These are phyloP conservation scores for Phoma herbarum DNA, from an alignment of 2,329 filamentous ascomycete species.

Conservation along the genomic window DNA sequence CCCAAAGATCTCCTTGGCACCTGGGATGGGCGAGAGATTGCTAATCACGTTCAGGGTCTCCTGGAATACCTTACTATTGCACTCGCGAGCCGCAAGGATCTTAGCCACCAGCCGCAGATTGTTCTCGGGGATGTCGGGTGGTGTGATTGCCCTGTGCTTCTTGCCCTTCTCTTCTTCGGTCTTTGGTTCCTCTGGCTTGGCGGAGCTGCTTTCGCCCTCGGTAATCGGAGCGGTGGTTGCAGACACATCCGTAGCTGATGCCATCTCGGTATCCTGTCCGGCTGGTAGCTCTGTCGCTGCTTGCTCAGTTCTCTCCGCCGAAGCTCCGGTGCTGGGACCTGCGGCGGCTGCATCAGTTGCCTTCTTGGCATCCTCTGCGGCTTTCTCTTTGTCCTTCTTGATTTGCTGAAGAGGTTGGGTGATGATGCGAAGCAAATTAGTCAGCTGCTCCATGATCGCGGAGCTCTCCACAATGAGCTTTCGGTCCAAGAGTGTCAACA, in stretches of 20 bases:
- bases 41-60: slow-evolving; percentile 99
- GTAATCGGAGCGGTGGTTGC: slow-evolving; percentile 7
- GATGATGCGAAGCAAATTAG: slow-evolving; percentile 84
- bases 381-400: slow-evolving; percentile 80
- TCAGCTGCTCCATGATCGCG: slow-evolving; percentile 93
- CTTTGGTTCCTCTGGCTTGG: slow-evolving; percentile 50
- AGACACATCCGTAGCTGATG: slow-evolving; percentile 50
- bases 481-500: slow-evolving; percentile 88
- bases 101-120: slow-evolving; percentile 95
- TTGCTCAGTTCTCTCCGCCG: slow-evolving; percentile 28
- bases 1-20: slow-evolving; percentile 90
- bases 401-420: slow-evolving; percentile 87
- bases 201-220: slow-evolving; percentile 31
- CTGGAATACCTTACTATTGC: slow-evolving; percentile 96
- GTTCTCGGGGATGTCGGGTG: slow-evolving; percentile 85
- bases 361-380: slow-evolving; percentile 57
- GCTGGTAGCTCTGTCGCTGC: slow-evolving; percentile 12
- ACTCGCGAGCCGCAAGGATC: slow-evolving; percentile 94
- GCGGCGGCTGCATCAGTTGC: slow-evolving; percentile 17
- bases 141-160: slow-evolving; percentile 72
- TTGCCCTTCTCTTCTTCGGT: slow-evolving; percentile 51
- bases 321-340: slow-evolving; percentile 30
- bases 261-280: slow-evolving; percentile 48
- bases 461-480: slow-evolving; percentile 96
- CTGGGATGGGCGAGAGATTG: slow-evolving; percentile 91